Conservation (phyloP, 2,329 filamentous ascomycete species). For the Cephalotrichum gorgonifer region DNA sequence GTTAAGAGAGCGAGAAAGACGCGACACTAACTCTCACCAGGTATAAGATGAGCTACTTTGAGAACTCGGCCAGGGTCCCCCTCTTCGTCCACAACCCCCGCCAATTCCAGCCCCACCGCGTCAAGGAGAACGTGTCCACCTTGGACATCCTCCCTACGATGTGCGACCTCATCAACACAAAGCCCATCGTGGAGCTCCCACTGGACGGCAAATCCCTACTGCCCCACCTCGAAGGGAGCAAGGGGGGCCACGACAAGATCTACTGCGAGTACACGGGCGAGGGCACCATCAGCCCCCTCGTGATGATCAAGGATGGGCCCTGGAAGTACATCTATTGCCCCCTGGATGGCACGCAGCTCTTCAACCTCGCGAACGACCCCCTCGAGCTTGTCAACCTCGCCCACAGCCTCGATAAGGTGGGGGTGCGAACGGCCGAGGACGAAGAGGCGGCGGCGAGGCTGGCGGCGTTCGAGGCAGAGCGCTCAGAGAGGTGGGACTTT, state of each 20-base stretch:
- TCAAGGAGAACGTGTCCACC: conserved; percentile 78
- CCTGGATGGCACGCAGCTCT: conserved; percentile 75
- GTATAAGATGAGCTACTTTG: conserved; percentile 97
- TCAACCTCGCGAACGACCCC: conserved; percentile 67
- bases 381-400: conserved; percentile 66
- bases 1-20: no score
- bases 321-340: conserved; percentile 91
- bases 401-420: conserved; percentile 27
- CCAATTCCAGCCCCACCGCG: conserved; percentile 63
- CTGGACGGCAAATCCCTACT: conserved; percentile 78
- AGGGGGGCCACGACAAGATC: conserved; percentile 70
- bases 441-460: conserved; percentile 39
- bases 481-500: conserved; percentile 70
- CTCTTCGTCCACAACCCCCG: conserved; percentile 75
- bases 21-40: no score
- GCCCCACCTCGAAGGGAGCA: conserved; percentile 58
- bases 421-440: conserved; percentile 21
- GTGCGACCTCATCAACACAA: conserved; percentile 67
- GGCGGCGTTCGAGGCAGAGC: conserved; percentile 63
- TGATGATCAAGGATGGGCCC: conserved; percentile 83
- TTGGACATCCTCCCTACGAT: conserved; percentile 85
- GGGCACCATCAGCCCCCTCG: conserved; percentile 76
- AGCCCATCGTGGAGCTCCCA: conserved; percentile 59
- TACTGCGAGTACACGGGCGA: conserved; percentile 93
- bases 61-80: conserved; percentile 81